Evolutionary conservation across 2,329 filamentous ascomycete species (phyloP), one percentile per base, ranked within the genome.

Genomic region (Hypomyces rosellus): DNA sequence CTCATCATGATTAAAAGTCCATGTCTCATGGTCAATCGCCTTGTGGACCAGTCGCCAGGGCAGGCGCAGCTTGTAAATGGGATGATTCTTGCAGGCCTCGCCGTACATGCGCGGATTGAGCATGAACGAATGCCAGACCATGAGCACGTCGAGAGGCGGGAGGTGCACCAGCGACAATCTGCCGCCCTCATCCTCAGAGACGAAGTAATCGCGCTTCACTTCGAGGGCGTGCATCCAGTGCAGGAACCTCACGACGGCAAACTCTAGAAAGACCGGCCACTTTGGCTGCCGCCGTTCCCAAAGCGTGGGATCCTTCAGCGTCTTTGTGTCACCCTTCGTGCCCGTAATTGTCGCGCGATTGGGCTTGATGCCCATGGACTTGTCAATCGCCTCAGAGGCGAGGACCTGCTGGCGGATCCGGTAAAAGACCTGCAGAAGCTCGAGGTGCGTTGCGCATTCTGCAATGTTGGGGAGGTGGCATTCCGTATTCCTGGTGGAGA

Each of bases 341-440:
- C 56, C 57, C 0, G 51, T 55, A 34, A 58, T 63, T 3, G 14
- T 50, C 42, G 46, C 49, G 5, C 55, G 57, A 0, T 25, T 9
- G 25, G 51, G 61, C 4, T 39, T 43, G 22, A 56, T 61, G 6
- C 20, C 51, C 44, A 62, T 54, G 6, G 50, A 51, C 14, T 34
- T 37, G n/a, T 58, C 61, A 1, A 64, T 20, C 0, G 51, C 50
- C 6, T 37, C 41, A 1, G 62, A 63, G 0, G 53, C 46, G 2
- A 64, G 38, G 2, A 65, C 50, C 0, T 49, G 53, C 7, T 57
- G 53, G n/a, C 74, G 74, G n/a, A 85, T 64, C 36, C 75, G 70
- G 37, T 77, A 74, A 46, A 85, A 72, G 6, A 74, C 74, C 53
- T 83, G 75, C 0, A 86, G 69, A 1, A 85, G 68, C 59, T 83